phyloP scores from a whole-genome alignment of 164 flowering plant genomes.

The Vitis cinerea region DNA sequence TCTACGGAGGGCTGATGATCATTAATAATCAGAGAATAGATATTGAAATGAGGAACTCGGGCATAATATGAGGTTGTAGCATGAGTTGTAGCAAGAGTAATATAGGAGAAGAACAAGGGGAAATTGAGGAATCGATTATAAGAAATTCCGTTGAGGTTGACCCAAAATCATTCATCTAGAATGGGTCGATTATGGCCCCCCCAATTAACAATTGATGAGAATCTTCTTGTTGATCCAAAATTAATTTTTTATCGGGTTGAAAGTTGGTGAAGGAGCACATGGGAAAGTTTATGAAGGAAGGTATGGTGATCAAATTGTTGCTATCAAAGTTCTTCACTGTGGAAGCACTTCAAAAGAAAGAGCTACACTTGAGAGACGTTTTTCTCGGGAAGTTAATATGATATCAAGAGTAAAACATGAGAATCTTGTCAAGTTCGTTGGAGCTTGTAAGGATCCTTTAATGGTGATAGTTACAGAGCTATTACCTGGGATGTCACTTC shows the following conservation, averaged over 20 bases:
- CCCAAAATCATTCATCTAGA: constrained; percentile 13
- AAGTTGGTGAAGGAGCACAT: constrained; percentile 96
- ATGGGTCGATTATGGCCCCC: constrained; percentile 35
- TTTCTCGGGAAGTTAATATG: constrained; percentile 87
- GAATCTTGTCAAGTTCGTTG: constrained; percentile 94
- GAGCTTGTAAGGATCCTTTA: constrained; percentile 89
- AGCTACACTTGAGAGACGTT: constrained; percentile 66
- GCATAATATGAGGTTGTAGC: constrained; percentile 34
- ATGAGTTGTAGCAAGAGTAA: constrained; percentile 47
- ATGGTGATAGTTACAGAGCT: constrained; percentile 92
- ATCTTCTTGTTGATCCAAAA: constrained; percentile 72
- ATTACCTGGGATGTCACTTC: constrained; percentile 88
- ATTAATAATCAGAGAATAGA: background rate
- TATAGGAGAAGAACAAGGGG: constrained; percentile 26
- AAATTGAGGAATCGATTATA: constrained; percentile 10
- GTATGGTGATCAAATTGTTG: constrained; percentile 57
- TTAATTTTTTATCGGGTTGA: constrained; percentile 60
- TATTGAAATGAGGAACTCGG: constrained; percentile 32
- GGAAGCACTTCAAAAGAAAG: constrained; percentile 73
- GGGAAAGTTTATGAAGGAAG: constrained; percentile 93
- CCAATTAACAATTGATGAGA: constrained; percentile 51
- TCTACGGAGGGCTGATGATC: no score
- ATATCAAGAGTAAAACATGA: constrained; percentile 88
- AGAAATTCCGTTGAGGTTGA: constrained; percentile 21
- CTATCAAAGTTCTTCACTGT: constrained; percentile 73